Conservation (phyloP, 169 alveolate genomes). For the Plasmodium adleri region DNA sequence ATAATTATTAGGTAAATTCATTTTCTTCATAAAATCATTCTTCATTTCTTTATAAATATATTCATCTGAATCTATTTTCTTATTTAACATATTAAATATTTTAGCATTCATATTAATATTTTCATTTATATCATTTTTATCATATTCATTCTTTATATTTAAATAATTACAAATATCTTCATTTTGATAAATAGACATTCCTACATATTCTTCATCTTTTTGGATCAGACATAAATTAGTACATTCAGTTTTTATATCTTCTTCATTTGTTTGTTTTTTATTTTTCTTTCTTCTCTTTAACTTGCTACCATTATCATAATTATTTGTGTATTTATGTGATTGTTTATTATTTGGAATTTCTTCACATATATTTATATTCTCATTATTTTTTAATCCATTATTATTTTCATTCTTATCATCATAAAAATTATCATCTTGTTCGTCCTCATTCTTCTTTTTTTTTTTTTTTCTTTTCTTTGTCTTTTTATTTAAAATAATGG, state of each 20-base stretch:
- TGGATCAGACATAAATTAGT: background rate
- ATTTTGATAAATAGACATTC: slow-evolving; percentile 35
- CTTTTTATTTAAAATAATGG: background rate
- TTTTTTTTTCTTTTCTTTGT: background rate
- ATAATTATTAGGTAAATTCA: slow-evolving; percentile 58
- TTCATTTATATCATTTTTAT: background rate
- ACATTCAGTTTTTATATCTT: slow-evolving; percentile 2
- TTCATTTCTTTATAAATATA: slow-evolving; percentile 69
- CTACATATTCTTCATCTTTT: slow-evolving; percentile 6
- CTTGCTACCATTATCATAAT: background rate
- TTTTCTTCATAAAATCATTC: slow-evolving; percentile 71
- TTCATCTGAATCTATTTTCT: slow-evolving; percentile 39
- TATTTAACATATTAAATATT: slow-evolving; percentile 54
- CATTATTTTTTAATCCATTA: background rate
- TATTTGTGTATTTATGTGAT: too few species aligned
- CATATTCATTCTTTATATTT: slow-evolving; percentile 30
- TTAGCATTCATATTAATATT: slow-evolving; percentile 7
- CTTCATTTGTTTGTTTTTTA: background rate
- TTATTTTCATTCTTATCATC: background rate
- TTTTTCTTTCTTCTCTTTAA: slow-evolving; percentile 25
- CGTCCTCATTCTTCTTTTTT: background rate
- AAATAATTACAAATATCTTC: slow-evolving; percentile 53
- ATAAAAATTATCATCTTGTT: background rate
- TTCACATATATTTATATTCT: too few species aligned
- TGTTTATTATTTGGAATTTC: too few species aligned